phyloP scores from a whole-genome alignment of 2,329 filamentous ascomycete species.

The Colletotrichum tanaceti region DNA sequence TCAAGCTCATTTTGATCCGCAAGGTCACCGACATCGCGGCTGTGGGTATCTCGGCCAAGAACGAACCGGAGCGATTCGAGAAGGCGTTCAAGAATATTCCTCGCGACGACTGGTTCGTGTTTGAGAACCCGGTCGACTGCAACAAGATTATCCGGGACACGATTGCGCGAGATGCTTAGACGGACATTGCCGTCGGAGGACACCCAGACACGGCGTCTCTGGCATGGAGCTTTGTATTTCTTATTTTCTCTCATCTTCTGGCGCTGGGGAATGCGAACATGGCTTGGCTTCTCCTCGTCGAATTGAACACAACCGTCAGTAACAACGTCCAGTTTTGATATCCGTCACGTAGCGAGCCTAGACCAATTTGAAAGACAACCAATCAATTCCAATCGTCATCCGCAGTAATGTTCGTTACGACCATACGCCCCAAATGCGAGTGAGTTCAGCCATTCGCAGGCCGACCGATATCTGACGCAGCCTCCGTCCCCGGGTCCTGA shows the following conservation, averaged over 20 bases:
- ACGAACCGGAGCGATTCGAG: slow-evolving; percentile 80
- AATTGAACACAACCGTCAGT: slow-evolving; percentile 7
- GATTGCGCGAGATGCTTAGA: slow-evolving; percentile 34
- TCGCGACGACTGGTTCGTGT: slow-evolving; percentile 80
- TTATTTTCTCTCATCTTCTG: not conserved
- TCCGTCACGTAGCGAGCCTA: slow-evolving; percentile 25
- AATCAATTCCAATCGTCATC: too few relatives aligned
- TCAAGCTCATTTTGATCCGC: slow-evolving; percentile 85
- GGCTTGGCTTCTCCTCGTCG: not conserved
- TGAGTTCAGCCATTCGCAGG: not conserved
- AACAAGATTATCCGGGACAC: slow-evolving; percentile 52
- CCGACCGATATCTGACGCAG: slow-evolving; percentile 1
- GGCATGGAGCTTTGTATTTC: not conserved
- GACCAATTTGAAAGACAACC: not conserved
- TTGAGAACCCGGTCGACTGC: slow-evolving; percentile 80
- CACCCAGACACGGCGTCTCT: not conserved
- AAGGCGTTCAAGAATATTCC: slow-evolving; percentile 84
- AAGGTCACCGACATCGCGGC: slow-evolving; percentile 81
- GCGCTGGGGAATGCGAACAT: not conserved
- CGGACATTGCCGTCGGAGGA: not conserved
- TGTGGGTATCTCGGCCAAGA: slow-evolving; percentile 77
- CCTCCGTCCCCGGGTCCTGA: too few relatives aligned
- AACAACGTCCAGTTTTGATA: not conserved
- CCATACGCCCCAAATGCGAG: not conserved
- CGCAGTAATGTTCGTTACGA: not conserved